These are phyloP conservation scores for Trichomonascaceae sp. DNA, from an alignment of 1,139 yeast species.

Conservation along the genomic window DNA sequence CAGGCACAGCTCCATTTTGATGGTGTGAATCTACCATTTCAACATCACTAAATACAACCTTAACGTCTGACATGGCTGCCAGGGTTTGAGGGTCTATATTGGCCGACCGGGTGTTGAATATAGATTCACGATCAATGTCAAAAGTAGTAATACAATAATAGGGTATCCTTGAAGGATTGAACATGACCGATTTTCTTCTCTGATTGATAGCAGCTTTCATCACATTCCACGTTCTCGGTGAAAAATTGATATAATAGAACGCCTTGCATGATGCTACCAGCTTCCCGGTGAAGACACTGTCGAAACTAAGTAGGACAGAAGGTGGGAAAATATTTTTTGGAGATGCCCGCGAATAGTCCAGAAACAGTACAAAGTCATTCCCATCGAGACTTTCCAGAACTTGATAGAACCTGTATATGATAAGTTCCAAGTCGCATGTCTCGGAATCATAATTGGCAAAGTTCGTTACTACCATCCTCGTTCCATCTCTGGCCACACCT, in stretches of 20 bases:
- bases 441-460: slow-evolving; percentile 39
- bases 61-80: not conserved
- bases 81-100: slow-evolving; percentile 4
- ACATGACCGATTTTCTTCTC: not conserved
- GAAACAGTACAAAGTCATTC: slow-evolving; percentile 50
- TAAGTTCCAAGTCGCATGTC: slow-evolving; percentile 47
- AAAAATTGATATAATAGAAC: slow-evolving; percentile 31
- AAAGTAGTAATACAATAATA: slow-evolving; percentile 4
- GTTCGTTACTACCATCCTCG: slow-evolving; percentile 59
- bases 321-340: slow-evolving; percentile 33
- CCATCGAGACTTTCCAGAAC: slow-evolving; percentile 67
- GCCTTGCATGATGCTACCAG: slow-evolving; percentile 51
- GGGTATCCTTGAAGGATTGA: slow-evolving; percentile 3
- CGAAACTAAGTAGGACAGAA: slow-evolving; percentile 18
- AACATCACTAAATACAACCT: slow-evolving; percentile 6
- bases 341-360: slow-evolving; percentile 64
- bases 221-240: not conserved
- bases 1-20: slow-evolving; percentile 34
- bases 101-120: slow-evolving; percentile 1
- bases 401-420: slow-evolving; percentile 60
- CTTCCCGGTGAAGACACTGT: slow-evolving; percentile 38
- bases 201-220: not conserved
- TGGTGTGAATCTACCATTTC: not conserved
- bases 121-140: slow-evolving; percentile 4
- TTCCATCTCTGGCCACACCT: slow-evolving; percentile 65